Base-by-base conservation (phyloP, 345 rosid species). In the Arabidopsis arenosa region DNA sequence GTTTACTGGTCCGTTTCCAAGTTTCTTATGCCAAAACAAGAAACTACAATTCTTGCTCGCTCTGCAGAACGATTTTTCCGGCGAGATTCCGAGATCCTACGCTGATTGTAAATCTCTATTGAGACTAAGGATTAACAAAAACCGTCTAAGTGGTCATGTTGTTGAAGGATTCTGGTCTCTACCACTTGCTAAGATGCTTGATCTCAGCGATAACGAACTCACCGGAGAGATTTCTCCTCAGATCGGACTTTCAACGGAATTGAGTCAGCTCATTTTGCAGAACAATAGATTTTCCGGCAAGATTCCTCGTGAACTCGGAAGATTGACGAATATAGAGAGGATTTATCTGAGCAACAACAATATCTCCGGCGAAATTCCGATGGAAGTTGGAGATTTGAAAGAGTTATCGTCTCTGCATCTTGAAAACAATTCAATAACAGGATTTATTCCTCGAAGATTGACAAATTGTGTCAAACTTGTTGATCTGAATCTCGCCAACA, bases 401-500 rank as follows among this genome's bases (percentile, higher is more conserved):
- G 90, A 78, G 81, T 77, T 94, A 26, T 59, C 89, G n/a, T 85
- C 89, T 47, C 79, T 92, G 79, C 90, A 90, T 81, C 78, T 94
- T 68, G 97, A 90, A 66, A 79, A 59, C 60, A 94, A 94, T 75
- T 83, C 84, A 0, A 51, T 94, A 33, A 80, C 83, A 1, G 98
- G 97, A 63, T 9, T 21, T 1, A 92, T 94, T 55, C 96, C 98
- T 0, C 2, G 86, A 81, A 18, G 21, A 36, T 44, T 94, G 15
- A 83, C 85, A 32, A 55, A 72, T 8, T 92, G 97, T 64, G 53
- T 64, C 13, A 80, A 74, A 70, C 47, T 94, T 73, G 96, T 89
- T 60, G 97, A 94, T 75, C 70, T 94, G 75, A 87, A 83, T 80
- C 96, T 90, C n/a, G 90, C 96, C 23, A 49, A 32, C 13, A 94